These are phyloP conservation scores for Picea sitchensis DNA, from an alignment of 75 land plant genomes.

Conservation along the genomic window DNA sequence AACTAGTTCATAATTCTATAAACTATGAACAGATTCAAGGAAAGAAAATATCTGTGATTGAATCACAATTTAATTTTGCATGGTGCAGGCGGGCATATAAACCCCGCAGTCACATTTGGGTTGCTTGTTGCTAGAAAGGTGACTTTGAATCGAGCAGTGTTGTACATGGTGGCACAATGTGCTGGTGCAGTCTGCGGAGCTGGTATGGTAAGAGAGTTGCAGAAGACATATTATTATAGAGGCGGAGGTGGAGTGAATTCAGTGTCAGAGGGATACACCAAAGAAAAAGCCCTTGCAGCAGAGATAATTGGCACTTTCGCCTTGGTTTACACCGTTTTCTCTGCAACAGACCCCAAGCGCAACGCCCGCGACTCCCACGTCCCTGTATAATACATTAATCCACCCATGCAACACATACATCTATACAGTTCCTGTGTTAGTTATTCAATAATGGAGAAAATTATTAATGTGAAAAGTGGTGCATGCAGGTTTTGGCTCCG, in stretches of 20 bases:
- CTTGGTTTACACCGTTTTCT: constrained; percentile 29
- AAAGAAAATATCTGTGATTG: no score
- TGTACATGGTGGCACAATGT: constrained; percentile 22
- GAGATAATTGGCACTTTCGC: constrained; percentile 34
- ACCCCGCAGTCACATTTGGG: constrained; percentile 29
- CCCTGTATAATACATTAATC: constrained; percentile 13
- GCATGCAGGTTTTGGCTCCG: constrained; percentile 38
- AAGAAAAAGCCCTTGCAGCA: constrained; percentile 14
- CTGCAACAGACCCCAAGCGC: constrained; percentile 34
- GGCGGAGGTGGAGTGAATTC: constrained; percentile 24
- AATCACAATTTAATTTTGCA: no score
- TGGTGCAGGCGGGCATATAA: constrained; percentile 30
- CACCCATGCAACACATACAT: background rate
- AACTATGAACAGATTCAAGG: no score
- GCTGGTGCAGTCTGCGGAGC: constrained; percentile 30
- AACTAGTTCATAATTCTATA: no score
- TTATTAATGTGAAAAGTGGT: background rate
- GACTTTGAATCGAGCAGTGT: constrained; percentile 13
- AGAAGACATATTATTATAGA: background rate
- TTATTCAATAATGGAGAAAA: background rate
- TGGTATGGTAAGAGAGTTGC: constrained; percentile 17
- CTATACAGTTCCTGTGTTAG: background rate
- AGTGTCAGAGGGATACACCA: constrained; percentile 17
- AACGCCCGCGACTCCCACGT: constrained; percentile 30
- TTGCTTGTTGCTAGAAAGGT: constrained; percentile 22